phyloP scores from a whole-genome alignment of 805 yeast species.

The Candida coleopterorum region DNA sequence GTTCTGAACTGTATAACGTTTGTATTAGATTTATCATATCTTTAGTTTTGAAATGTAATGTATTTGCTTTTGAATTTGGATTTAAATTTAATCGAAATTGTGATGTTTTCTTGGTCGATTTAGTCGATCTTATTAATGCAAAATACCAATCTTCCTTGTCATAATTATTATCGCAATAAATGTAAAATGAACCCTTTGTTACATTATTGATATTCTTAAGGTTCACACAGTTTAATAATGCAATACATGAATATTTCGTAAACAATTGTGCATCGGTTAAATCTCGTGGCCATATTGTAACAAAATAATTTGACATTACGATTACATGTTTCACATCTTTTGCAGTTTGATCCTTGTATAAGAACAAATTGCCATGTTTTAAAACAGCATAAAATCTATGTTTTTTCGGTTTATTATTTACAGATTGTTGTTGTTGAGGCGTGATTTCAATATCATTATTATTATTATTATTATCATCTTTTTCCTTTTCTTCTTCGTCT shows the following conservation, averaged over 20 bases:
- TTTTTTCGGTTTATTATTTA: conserved; percentile 33
- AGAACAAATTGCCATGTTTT: conserved; percentile 82
- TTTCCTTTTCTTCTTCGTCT: conserved; percentile 1
- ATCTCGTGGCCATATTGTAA: conserved; percentile 81
- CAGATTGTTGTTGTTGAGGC: conserved; percentile 1
- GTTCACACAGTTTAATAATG: conserved; percentile 41
- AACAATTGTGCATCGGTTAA: conserved; percentile 74
- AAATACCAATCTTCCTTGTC: conserved; percentile 95
- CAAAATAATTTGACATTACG: conserved; percentile 64
- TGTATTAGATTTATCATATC: conserved; percentile 74
- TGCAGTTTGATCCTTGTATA: conserved; percentile 69
- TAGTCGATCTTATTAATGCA: conserved; percentile 73
- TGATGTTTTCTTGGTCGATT: conserved; percentile 25
- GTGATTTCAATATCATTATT: neutral
- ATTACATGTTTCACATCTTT: conserved; percentile 73
- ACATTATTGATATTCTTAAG: neutral
- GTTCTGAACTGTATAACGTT: conserved; percentile 74
- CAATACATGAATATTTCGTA: conserved; percentile 74
- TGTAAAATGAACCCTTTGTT: conserved; percentile 41
- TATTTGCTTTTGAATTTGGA: conserved; percentile 63
- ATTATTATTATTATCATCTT: neutral
- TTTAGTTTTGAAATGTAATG: conserved; percentile 65
- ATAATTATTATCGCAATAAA: conserved; percentile 71
- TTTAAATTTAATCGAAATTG: conserved; percentile 14
- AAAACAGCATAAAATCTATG: conserved; percentile 66